These are phyloP conservation scores for Salix udensis DNA, from an alignment of 345 rosid species.

Conservation along the genomic window DNA sequence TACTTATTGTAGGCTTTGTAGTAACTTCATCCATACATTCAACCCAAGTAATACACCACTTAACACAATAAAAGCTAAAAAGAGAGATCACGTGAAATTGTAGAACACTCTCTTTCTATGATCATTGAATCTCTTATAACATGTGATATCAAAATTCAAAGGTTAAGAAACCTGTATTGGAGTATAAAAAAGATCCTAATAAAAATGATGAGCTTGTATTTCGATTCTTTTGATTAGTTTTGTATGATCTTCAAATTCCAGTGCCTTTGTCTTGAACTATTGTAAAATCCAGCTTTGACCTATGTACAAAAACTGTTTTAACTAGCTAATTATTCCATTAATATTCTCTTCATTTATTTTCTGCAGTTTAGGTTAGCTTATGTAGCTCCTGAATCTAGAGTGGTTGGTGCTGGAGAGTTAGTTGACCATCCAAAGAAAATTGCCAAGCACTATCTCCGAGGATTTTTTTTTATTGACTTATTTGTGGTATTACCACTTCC, in stretches of 20 bases:
- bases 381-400: slow-evolving; percentile 75
- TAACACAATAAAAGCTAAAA: neutral
- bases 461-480: slow-evolving; percentile 56
- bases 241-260: neutral
- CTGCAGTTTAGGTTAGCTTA: slow-evolving; percentile 86
- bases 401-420: slow-evolving; percentile 82
- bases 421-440: slow-evolving; percentile 80
- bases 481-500: slow-evolving; percentile 71
- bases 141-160: neutral
- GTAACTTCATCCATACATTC: neutral
- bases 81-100: neutral
- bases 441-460: slow-evolving; percentile 50
- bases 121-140: neutral
- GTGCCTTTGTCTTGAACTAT: neutral
- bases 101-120: neutral
- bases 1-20: neutral
- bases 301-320: neutral
- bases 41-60: neutral
- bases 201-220: neutral
- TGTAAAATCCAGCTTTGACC: neutral
- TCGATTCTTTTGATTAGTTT: neutral
- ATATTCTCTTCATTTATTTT: slow-evolving; percentile 6
- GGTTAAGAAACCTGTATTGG: neutral
- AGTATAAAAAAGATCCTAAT: neutral
- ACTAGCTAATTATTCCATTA: neutral